Conservation (phyloP, 176 grass and related monocot species). For the Juncus effusus region DNA sequence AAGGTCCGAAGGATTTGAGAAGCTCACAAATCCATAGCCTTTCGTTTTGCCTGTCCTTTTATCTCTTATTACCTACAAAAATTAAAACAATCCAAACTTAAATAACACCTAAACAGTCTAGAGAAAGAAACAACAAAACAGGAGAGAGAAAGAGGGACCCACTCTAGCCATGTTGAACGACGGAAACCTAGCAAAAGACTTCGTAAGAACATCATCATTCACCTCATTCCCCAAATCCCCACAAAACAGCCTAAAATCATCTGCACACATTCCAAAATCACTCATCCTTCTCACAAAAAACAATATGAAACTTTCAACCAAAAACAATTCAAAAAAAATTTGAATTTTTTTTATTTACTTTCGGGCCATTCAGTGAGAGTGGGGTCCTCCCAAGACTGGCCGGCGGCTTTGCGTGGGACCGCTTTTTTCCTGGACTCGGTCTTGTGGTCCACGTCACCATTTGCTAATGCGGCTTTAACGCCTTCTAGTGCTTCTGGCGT, state of each 20-base stretch:
- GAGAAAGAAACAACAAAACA: not conserved
- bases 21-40: slow-evolving; percentile 98
- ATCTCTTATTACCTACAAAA: slow-evolving; percentile 82
- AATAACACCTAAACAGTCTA: not conserved
- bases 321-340: not conserved
- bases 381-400: slow-evolving; percentile 80
- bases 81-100: slow-evolving; percentile 16
- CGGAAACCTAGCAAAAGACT: slow-evolving; percentile 81
- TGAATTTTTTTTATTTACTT: slow-evolving; percentile 34
- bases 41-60: slow-evolving; percentile 97
- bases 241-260: slow-evolving; percentile 85
- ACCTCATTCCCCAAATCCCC: slow-evolving; percentile 98
- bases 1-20: slow-evolving; percentile 89
- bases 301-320: not conserved
- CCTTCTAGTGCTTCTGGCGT: slow-evolving; percentile 90
- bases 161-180: slow-evolving; percentile 99
- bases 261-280: slow-evolving; percentile 37
- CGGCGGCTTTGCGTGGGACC: slow-evolving; percentile 68
- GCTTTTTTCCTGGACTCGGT: slow-evolving; percentile 72
- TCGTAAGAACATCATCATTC: slow-evolving; percentile 95
- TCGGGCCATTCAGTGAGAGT: slow-evolving; percentile 94
- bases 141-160: slow-evolving; percentile 22
- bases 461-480: slow-evolving; percentile 91
- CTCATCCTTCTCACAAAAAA: too few relatives aligned
- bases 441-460: slow-evolving; percentile 59